Conservation (phyloP, 805 yeast genomes). For the Crinitomyces ghanaensis region DNA sequence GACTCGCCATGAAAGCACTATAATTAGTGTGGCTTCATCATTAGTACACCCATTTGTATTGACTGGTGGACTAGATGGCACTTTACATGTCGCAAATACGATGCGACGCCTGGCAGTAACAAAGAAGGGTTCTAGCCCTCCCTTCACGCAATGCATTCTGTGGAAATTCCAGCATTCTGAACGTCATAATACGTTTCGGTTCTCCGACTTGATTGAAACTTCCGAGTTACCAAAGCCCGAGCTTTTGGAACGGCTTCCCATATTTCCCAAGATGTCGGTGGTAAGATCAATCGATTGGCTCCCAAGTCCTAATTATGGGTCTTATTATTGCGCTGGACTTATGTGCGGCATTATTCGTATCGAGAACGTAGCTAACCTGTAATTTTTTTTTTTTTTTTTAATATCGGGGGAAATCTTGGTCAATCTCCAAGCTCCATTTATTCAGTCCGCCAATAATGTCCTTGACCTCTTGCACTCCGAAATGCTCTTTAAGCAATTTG, state of each 20-base stretch:
- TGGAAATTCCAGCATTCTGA: conserved; percentile 32
- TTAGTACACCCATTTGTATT: conserved; percentile 36
- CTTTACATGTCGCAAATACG: conserved; percentile 31
- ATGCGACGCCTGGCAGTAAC: conserved; percentile 23
- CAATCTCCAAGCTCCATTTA: conserved; percentile 53
- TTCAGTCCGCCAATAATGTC: conserved; percentile 74
- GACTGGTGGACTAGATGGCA: conserved; percentile 42
- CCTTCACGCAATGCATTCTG: conserved; percentile 15
- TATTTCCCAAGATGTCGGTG: conserved; percentile 38
- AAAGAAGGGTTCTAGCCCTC: conserved; percentile 15
- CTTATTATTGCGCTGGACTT: conserved; percentile 42
- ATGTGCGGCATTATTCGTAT: conserved; percentile 40
- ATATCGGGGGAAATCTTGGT: conserved; percentile 52
- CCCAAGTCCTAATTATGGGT: conserved; percentile 34
- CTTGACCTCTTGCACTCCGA: conserved; percentile 38
- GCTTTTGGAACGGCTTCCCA: conserved; percentile 18
- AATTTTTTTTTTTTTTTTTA: conserved; percentile 25
- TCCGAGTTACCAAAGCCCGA: conserved; percentile 22
- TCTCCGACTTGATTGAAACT: conserved; percentile 32
- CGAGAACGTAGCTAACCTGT: conserved; percentile 13
- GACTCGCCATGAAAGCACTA: conserved; percentile 32
- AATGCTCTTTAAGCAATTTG: conserved; percentile 37
- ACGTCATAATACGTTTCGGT: conserved; percentile 30
- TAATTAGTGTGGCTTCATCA: conserved; percentile 32
- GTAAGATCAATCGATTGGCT: conserved; percentile 49